Evolutionary conservation across 2,329 filamentous ascomycete genomes (phyloP), one percentile per base, ranked within the genome.

Genomic region (Apiospora sp.): DNA sequence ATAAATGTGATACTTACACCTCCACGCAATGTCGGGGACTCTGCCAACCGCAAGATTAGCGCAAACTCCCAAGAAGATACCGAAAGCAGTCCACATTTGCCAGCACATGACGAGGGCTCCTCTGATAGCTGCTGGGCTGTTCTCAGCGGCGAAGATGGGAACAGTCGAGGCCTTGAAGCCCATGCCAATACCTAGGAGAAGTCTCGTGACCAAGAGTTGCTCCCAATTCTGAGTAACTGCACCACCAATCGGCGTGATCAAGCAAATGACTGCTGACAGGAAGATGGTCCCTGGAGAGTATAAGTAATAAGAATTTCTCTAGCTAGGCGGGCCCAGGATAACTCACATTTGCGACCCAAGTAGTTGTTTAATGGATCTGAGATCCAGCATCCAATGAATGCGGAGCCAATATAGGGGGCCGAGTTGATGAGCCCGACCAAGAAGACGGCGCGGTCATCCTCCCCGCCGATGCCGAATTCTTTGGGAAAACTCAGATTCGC

Each of bases 21-120:
- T 71, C 76, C 76, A 78, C 58, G 76, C 69, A 61, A 77, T 77
- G 73, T 89, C 86, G 48, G 82, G 80, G 49, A 86, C 87, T 72
- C 87, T 82, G 78, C 89, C 90, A 76, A 92, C 90, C 7, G 87
- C 88, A 43, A 92, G 82, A 75, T 91, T 89, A 44, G 86, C 89
- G 24, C 46, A 88, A 71, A 88, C 90, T 14, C 92, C 92, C 30
- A 93, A 83, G 80, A 93, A 91, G 76, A 93, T 92, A 54, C 89
- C 89, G 84, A 83, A 92, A 82, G 73, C 90, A 0, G 83, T 86
- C 85, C 86, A 90, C 24, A 89, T 78, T 77, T 89, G 87, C 86
- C 87, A 89, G 0, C 82, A 85, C 86, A 88, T 89, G 58, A 88
- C 87, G 4, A 89, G 78, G 7, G 84, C 86, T 13, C 87, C 87